phyloP scores from a whole-genome alignment of 2,329 filamentous ascomycete species.

The Xylaria multiplex region DNA sequence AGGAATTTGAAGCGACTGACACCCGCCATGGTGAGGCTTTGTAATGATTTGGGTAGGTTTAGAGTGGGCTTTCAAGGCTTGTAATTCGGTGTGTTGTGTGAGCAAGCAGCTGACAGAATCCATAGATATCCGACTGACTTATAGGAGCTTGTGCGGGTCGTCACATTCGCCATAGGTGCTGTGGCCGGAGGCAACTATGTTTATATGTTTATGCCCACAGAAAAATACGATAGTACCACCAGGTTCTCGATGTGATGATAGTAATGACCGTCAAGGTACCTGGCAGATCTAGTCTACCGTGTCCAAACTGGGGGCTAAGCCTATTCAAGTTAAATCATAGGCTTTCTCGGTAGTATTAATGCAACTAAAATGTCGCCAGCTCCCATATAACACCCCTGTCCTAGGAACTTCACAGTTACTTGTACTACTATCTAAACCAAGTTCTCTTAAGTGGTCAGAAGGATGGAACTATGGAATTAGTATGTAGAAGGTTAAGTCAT shows the following conservation, averaged over 20 bases:
- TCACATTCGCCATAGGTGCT: slow-evolving; percentile 17
- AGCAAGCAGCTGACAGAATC: slow-evolving; percentile 10
- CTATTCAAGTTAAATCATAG: slow-evolving; percentile 18
- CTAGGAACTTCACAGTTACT: no score
- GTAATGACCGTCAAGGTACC: slow-evolving; percentile 35
- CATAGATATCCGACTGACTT: slow-evolving; percentile 16
- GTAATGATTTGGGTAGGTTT: slow-evolving; percentile 23
- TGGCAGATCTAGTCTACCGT: slow-evolving; percentile 16
- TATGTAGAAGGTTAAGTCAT: no score
- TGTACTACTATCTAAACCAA: no score
- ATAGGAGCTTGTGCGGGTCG: background rate
- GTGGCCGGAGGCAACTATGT: no score
- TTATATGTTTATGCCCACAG: background rate
- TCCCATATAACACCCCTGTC: background rate
- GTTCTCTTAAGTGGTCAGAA: no score
- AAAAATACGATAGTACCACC: background rate
- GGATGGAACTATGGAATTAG: no score
- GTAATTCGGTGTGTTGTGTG: slow-evolving; percentile 5
- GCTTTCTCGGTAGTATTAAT: background rate
- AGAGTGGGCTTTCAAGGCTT: slow-evolving; percentile 13
- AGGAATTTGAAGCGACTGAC: slow-evolving; percentile 81
- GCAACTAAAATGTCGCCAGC: background rate
- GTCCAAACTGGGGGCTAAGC: slow-evolving; percentile 16
- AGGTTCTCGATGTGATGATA: slow-evolving; percentile 15
- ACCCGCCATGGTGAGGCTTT: slow-evolving; percentile 59